phyloP scores from a whole-genome alignment of 2,329 filamentous ascomycete species.

The Penicillium sp. region DNA sequence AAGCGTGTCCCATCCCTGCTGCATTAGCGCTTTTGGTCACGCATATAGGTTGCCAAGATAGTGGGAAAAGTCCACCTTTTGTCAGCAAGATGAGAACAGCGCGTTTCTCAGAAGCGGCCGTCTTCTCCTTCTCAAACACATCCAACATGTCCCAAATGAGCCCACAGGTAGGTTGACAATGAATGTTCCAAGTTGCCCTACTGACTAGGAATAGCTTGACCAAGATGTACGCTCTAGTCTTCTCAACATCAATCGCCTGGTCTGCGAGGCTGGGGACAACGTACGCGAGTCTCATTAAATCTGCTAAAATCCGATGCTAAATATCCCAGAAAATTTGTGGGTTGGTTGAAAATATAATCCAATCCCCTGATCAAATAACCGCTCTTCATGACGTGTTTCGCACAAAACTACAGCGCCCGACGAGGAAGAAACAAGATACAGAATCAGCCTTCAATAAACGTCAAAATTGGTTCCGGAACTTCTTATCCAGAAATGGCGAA shows the following conservation, averaged over 20 bases:
- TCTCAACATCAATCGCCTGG: background rate
- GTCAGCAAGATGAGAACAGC: background rate
- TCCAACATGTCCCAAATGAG: background rate
- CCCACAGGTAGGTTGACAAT: background rate
- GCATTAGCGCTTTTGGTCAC: background rate
- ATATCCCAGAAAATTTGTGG: background rate
- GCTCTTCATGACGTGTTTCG: background rate
- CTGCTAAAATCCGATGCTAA: background rate
- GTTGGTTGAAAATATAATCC: background rate
- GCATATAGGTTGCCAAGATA: background rate
- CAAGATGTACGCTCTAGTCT: background rate
- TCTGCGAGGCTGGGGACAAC: background rate
- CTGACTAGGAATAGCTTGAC: background rate
- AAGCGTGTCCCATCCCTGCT: background rate
- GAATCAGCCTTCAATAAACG: background rate
- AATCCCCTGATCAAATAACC: background rate
- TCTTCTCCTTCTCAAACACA: background rate
- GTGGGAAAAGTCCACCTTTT: background rate
- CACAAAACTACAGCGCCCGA: background rate
- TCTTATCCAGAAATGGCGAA: background rate
- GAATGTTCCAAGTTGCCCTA: background rate
- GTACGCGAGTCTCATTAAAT: background rate
- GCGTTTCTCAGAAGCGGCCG: background rate
- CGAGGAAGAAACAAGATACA: background rate
- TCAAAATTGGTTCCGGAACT: background rate